Percentiles rank a stretch among this genome's conserved stretches.
Evolutionary conservation across 2,329 filamentous ascomycete species (phyloP).

Genomic region (Periconia macrospinosa): DNA sequence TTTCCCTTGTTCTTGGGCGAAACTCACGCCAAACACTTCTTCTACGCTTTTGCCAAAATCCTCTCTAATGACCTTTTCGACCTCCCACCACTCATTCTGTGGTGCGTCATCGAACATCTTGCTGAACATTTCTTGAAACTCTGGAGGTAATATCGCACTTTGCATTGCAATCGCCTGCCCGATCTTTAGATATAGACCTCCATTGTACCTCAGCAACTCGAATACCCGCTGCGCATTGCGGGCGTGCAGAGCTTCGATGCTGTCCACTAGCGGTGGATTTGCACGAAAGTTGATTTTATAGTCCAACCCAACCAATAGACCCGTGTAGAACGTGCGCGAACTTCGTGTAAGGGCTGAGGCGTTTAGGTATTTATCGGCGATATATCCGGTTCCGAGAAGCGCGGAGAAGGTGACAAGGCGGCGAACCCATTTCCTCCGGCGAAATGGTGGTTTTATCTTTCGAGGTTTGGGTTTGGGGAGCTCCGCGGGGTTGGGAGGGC

Average conservation of each 20-base stretch:
- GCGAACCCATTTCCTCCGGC: conserved; percentile 74
- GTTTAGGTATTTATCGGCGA: conserved; percentile 73
- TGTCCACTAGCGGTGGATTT: conserved; percentile 72
- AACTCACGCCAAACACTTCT: conserved; percentile 90
- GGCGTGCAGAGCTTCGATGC: conserved; percentile 75
- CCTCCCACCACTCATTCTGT: conserved; percentile 84
- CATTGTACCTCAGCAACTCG: conserved; percentile 79
- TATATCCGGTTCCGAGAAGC: conserved; percentile 64
- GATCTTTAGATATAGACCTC: conserved; percentile 94
- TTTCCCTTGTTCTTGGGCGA: conserved; percentile 64
- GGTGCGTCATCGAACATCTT: conserved; percentile 98
- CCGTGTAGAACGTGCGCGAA: conserved; percentile 77
- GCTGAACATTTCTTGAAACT: conserved; percentile 95
- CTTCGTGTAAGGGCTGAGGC: conserved; percentile 79
- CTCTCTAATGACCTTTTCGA: conserved; percentile 80
- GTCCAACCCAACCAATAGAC: conserved; percentile 80
- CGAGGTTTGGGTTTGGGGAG: conserved; percentile 59
- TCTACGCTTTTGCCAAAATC: conserved; percentile 84
- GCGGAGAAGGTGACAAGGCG: conserved; percentile 66
- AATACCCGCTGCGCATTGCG: conserved; percentile 84
- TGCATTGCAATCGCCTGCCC: conserved; percentile 99
- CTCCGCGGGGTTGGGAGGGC: conserved; percentile 75
- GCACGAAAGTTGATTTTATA: conserved; percentile 96
- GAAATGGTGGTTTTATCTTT: conserved; percentile 70
- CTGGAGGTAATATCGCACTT: conserved; percentile 86